Evolutionary conservation across 1,139 yeast species (phyloP), one percentile per base, ranked within the genome.

Genomic region (Yamadazyma kanchanaburiensis): DNA sequence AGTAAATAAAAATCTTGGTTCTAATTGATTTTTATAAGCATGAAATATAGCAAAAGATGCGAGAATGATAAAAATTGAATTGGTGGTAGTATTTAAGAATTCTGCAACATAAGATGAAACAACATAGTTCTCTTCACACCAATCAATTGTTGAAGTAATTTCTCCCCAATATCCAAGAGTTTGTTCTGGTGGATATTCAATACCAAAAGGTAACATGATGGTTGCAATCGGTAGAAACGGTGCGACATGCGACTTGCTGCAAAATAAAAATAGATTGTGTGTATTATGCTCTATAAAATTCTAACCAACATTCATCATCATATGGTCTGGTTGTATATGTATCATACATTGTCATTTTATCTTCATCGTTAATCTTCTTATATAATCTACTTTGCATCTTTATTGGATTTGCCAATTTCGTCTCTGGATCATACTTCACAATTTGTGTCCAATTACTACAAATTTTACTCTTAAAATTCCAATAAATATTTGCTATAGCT

Each of bases 41-140:
- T 84, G 78, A 42, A 62, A 61, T 24, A 85, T 68, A 26, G 94
- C 83, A 53, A 74, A 83, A 14, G 55, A 35, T 1, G 95, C 94
- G 32, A 87, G 63, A 11, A 75, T 47, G 22, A 88, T 75, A 47
- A 83, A 84, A 18, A 73, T 68, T 5, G 84, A 60, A 51, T 88
- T 88, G 31, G 96, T 86, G 29, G 75, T 49, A 5, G 96, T 84
- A 51, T 88, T 88, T 36, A 88, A 67, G 33, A 86, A 81, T 54
- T 88, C 96, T n/a, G 96, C 96, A 32, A 88, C 69, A 48, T 82
- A 88, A 12, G 68, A 69, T n/a, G 89, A 74, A 7, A 88, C 84
- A 8, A 87, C 91, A 52, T 88, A 88, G 60, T 88, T 89, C 53
- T 88, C 96, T 56, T 88, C 96, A 59, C 96, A 88, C 96, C 96